Percentiles rank a stretch among this genome's conserved stretches.
phyloP scores from a whole-genome alignment of 306 rosid species.

The Lathyrus aphaca region DNA sequence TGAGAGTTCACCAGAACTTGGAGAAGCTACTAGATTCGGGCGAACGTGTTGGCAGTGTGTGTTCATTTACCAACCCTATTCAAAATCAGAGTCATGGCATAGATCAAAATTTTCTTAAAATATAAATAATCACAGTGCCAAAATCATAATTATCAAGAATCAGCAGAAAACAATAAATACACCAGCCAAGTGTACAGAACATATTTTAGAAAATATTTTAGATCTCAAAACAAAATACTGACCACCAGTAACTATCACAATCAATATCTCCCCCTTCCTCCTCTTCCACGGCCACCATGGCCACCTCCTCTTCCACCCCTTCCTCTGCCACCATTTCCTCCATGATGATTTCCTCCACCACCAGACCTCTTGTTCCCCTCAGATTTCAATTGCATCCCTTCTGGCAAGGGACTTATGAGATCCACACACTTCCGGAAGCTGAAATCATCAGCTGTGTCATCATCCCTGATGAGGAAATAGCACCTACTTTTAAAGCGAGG shows the following conservation, averaged over 20 bases:
- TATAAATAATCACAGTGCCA: constrained; percentile 9
- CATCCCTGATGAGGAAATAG: constrained; percentile 85
- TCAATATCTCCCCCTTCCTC: constrained; percentile 69
- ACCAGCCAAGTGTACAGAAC: constrained; percentile 13
- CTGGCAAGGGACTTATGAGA: constrained; percentile 86
- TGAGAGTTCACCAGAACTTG: too few relatives aligned
- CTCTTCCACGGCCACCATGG: constrained; percentile 63
- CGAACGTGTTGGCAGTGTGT: too few relatives aligned
- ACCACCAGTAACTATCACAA: constrained; percentile 14
- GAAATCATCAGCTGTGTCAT: constrained; percentile 75
- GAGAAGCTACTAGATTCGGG: too few relatives aligned
- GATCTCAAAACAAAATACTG: constrained; percentile 12
- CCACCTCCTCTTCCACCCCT: constrained; percentile 56
- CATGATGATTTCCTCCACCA: constrained; percentile 53
- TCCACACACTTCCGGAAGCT: constrained; percentile 97
- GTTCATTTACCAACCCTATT: neutral
- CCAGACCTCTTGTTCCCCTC: constrained; percentile 60
- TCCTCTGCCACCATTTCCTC: constrained; percentile 69
- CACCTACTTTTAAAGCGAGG: constrained; percentile 79
- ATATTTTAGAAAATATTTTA: neutral
- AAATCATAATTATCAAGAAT: constrained; percentile 22
- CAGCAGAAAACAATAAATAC: constrained; percentile 9
- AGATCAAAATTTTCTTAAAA: constrained; percentile 5
- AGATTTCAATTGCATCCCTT: constrained; percentile 59
- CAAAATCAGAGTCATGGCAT: neutral